Evolutionary conservation across 768 basidiomycete genomes (phyloP), one percentile per base, ranked within the genome.

Genomic region (Termitomyces bulborhizus): DNA sequence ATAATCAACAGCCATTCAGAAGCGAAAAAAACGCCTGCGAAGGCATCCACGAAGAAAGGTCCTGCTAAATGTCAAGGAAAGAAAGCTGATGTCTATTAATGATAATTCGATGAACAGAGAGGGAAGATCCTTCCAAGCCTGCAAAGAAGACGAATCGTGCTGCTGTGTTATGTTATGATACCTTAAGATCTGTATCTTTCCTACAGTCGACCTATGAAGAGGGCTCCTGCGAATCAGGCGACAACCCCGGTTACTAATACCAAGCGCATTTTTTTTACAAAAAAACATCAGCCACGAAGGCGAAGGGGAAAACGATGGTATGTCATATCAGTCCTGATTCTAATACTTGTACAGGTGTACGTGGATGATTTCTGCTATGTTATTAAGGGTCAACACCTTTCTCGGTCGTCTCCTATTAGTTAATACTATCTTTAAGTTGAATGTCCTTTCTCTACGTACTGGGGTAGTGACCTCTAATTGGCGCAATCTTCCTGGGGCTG

Each of bases 261-360:
- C 6, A 72, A 84, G 36, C 78, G 83, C 15, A 81, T 73, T 1
- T 70, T 83, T n/a, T n/a, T n/a, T n/a, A n/a, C n/a, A n/a, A n/a
- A 1, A 70, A 89, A 51, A 78, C 86, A 0, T 88, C 90, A 13
- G 89, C 90, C 6, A 75, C 82, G 16, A 83, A 75, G 61, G 86
- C 90, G 8, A 81, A 76, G 62, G 78, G 79, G 42, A 88, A 73
- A 69, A 80, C 86, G 69, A 78, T 81, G 60, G 79, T 78, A 60
- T 53, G 74, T 68, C 13, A 3, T 55, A 46, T 37, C 16, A n/a
- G 11, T 24, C 41, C 27, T 29, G 39, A 4, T 53, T 15, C 51
- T 50, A 32, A 56, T 34, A 29, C 16, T 50, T 16, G 24, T 29
- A 0, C 44, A 68, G 66, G 63, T 66, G 36, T 64, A 66, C 26